Evolutionary conservation across 2,329 filamentous ascomycete genomes (phyloP).

Genomic region (Teratosphaeria gauchensis): DNA sequence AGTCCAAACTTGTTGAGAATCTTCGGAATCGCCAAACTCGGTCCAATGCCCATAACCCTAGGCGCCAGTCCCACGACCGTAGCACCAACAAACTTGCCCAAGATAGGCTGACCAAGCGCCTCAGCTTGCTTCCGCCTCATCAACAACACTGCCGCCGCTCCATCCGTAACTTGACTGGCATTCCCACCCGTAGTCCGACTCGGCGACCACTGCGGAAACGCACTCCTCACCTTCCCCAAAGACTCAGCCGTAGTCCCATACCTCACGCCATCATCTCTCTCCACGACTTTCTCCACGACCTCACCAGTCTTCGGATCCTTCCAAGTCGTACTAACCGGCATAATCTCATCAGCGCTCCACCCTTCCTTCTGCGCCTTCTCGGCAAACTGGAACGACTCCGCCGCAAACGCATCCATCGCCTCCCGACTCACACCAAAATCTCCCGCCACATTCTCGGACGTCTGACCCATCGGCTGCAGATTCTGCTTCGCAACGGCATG

Average conservation of each 20-base stretch:
- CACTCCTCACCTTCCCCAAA: constrained; percentile 67
- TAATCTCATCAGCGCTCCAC: constrained; percentile 82
- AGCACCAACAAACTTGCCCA: constrained; percentile 76
- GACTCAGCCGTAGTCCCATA: constrained; percentile 33
- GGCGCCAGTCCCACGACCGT: constrained; percentile 86
- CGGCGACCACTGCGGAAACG: constrained; percentile 77
- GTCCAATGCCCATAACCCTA: constrained; percentile 89
- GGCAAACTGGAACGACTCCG: constrained; percentile 78
- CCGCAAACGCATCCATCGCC: constrained; percentile 84
- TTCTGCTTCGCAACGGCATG: constrained; percentile 58
- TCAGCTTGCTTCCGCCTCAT: constrained; percentile 71
- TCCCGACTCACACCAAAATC: constrained; percentile 70
- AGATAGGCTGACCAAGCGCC: constrained; percentile 66
- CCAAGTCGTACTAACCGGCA: constrained; percentile 71
- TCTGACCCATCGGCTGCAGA: constrained; percentile 80
- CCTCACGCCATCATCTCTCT: constrained; percentile 65
- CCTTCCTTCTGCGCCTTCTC: constrained; percentile 79
- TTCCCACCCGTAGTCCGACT: constrained; percentile 80
- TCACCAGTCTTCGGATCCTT: constrained; percentile 75
- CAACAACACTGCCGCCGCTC: constrained; percentile 79
- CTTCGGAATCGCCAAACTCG: constrained; percentile 82
- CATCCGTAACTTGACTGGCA: constrained; percentile 95
- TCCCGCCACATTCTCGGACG: constrained; percentile 47
- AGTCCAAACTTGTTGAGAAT: constrained; percentile 83
- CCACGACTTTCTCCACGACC: constrained; percentile 80